Conservation (phyloP, 805 yeast genomes). For the Suhomyces kilbournensis region DNA sequence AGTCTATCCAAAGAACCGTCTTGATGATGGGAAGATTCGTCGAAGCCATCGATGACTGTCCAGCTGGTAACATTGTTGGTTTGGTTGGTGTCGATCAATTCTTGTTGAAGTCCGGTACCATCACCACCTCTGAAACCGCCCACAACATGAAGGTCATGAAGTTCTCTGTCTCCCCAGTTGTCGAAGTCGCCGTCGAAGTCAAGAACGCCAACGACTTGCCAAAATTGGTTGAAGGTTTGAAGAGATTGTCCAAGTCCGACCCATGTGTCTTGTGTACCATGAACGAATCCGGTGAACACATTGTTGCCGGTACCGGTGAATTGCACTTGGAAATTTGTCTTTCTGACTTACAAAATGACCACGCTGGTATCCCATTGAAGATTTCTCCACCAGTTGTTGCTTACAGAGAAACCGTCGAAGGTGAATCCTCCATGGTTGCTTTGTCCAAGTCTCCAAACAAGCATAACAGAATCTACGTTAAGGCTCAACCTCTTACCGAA, state of each 20-base stretch:
- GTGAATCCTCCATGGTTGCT: constrained; percentile 92
- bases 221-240: constrained; percentile 99
- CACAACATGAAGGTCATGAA: constrained; percentile 99
- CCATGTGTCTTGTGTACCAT: constrained; percentile 93
- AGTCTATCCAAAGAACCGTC: constrained; percentile 98
- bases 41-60: constrained; percentile 98
- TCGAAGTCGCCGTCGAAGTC: constrained; percentile 98
- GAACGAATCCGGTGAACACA: constrained; percentile 97
- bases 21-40: constrained; percentile 99
- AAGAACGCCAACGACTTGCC: constrained; percentile 99
- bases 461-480: constrained; percentile 99
- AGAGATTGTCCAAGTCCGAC: constrained; percentile 99
- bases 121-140: constrained; percentile 93
- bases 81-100: constrained; percentile 99
- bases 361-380: constrained; percentile 99
- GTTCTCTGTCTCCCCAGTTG: constrained; percentile 99
- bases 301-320: constrained; percentile 99
- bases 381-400: constrained; percentile 97
- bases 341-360: constrained; percentile 94
- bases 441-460: constrained; percentile 99
- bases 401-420: constrained; percentile 97
- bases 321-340: constrained; percentile 98
- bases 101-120: constrained; percentile 98
- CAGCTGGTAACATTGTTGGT: constrained; percentile 99
- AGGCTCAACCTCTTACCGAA: constrained; percentile 95